Evolutionary conservation across 306 rosid species (phyloP).

Genomic region (Argentina anserina): DNA sequence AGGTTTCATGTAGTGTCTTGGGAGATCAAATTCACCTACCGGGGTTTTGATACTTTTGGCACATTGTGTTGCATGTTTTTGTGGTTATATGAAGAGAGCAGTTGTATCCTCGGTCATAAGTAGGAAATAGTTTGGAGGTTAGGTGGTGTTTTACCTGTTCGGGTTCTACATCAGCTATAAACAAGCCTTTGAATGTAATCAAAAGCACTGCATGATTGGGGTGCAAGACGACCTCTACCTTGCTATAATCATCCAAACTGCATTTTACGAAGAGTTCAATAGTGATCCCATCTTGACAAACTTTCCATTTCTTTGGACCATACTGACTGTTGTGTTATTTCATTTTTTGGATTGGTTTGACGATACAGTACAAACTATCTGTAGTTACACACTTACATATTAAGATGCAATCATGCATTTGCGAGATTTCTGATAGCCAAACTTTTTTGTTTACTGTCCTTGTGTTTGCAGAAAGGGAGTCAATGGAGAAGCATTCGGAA

Average conservation of each 20-base stretch:
- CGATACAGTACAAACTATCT: constrained; percentile 1
- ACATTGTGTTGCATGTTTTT: background rate
- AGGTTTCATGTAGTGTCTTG: background rate
- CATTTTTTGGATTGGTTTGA: background rate
- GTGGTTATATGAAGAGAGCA: no score
- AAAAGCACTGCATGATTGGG: background rate
- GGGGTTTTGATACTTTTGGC: background rate
- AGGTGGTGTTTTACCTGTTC: background rate
- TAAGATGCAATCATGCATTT: background rate
- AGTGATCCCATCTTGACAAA: background rate
- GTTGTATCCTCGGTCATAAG: background rate
- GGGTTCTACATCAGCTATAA: background rate
- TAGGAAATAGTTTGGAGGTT: background rate
- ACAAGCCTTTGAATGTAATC: background rate
- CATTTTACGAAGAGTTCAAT: background rate
- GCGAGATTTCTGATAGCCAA: constrained; percentile 8
- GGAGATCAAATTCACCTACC: background rate
- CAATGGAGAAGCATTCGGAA: constrained; percentile 52
- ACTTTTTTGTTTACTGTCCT: constrained; percentile 7
- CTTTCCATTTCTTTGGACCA: background rate
- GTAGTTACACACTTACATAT: background rate
- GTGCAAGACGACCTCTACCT: background rate
- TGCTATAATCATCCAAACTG: background rate
- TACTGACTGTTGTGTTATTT: background rate
- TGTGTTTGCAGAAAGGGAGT: constrained; percentile 32